A percentile compares a stretch with the other conserved stretches of the same genome.
Conservation (phyloP, 192 early-diverging fungal species). For the Coemansia asiatica region DNA sequence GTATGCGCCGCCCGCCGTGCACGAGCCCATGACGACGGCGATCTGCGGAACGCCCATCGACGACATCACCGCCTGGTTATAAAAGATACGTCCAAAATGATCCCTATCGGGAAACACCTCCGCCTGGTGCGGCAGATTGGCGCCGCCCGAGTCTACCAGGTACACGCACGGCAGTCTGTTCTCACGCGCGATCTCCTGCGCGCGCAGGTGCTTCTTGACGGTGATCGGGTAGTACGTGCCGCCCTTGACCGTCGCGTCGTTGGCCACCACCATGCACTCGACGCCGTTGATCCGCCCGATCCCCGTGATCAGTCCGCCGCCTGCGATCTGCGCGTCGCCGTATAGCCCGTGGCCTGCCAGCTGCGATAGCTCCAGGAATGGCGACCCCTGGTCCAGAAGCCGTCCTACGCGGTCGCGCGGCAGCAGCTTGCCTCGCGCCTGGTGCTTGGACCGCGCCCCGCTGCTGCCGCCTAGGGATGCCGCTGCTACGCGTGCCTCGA, state of each 20-base stretch:
- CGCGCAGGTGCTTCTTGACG: conserved; percentile 96
- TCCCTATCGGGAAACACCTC: conserved; percentile 96
- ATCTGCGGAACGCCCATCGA: conserved; percentile 87
- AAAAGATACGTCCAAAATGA: conserved; percentile 95
- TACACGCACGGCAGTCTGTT: conserved; percentile 95
- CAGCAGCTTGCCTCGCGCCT: conserved; percentile 82
- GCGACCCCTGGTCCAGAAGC: conserved; percentile 61
- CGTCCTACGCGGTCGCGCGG: conserved; percentile 73
- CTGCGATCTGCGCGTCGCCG: conserved; percentile 80
- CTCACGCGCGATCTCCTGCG: conserved; percentile 94
- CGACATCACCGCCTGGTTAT: conserved; percentile 85
- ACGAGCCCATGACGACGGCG: conserved; percentile 96
- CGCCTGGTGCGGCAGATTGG: conserved; percentile 89
- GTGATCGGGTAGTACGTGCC: conserved; percentile 95
- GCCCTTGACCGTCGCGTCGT: conserved; percentile 98
- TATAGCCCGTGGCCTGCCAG: conserved; percentile 90
- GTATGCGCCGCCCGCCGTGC: conserved; percentile 96
- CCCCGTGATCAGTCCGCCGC: conserved; percentile 90
- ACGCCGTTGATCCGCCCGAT: conserved; percentile 89
- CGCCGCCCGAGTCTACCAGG: conserved; percentile 93
- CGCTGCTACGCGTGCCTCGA: conserved; percentile 26
- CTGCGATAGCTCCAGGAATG: conserved; percentile 93
- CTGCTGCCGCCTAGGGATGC: conserved; percentile 74
- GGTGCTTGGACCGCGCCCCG: conserved; percentile 78
- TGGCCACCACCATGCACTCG: conserved; percentile 96